These are phyloP conservation scores for Lyophyllum shimeji DNA, from an alignment of 768 basidiomycete species.

Conservation along the genomic window DNA sequence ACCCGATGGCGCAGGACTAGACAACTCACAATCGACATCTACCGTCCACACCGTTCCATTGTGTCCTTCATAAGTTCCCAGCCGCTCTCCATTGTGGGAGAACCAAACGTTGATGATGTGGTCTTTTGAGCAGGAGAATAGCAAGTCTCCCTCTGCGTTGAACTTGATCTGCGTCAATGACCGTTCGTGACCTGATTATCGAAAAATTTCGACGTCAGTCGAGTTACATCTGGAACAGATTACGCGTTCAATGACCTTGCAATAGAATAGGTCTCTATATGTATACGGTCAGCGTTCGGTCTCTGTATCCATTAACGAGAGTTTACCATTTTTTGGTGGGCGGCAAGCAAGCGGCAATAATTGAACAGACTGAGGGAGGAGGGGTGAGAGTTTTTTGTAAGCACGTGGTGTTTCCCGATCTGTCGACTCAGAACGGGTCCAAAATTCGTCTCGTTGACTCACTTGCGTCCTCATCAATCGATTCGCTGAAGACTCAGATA, in stretches of 20 bases:
- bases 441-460: too few species aligned
- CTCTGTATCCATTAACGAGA: not conserved
- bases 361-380: too few species aligned
- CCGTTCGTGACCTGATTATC: slow-evolving; percentile 83
- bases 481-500: too few species aligned
- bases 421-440: too few species aligned
- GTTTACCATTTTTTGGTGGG: slow-evolving; percentile 34
- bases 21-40: slow-evolving; percentile 85
- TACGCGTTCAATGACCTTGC: slow-evolving; percentile 45
- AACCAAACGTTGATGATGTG: slow-evolving; percentile 95
- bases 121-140: slow-evolving; percentile 97
- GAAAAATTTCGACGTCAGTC: slow-evolving; percentile 15
- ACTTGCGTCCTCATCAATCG: too few species aligned
- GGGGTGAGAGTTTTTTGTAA: slow-evolving; percentile 13
- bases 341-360: too few species aligned
- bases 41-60: slow-evolving; percentile 98
- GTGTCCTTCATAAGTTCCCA: slow-evolving; percentile 95
- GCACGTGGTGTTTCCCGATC: slow-evolving; percentile 21
- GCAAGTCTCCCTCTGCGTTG: slow-evolving; percentile 92
- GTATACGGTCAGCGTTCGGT: not conserved
- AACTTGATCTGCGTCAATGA: slow-evolving; percentile 97
- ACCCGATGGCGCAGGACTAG: not conserved
- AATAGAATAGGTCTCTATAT: slow-evolving; percentile 70
- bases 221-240: not conserved
- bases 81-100: slow-evolving; percentile 93